Evolutionary conservation across 768 basidiomycete species (phyloP).

Genomic region (Leccinum subgranulosum): DNA sequence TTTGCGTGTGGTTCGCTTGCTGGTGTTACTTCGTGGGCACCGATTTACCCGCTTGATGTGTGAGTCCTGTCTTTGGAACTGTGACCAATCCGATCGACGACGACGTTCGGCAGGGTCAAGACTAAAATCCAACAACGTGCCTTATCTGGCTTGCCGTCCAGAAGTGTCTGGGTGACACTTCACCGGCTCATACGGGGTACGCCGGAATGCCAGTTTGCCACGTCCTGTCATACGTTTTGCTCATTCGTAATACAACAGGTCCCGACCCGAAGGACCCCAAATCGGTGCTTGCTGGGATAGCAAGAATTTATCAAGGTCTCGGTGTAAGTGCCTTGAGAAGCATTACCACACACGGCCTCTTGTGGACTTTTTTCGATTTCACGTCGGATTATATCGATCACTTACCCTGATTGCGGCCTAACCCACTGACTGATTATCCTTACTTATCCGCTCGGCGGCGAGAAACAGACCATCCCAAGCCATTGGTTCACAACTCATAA

Average conservation of each 20-base stretch:
- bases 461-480: conserved; percentile 2
- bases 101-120: conserved; percentile 59
- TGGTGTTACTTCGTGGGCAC: conserved; percentile 85
- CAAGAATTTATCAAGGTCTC: conserved; percentile 88
- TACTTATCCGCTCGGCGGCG: conserved; percentile 11
- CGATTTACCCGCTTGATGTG: conserved; percentile 96
- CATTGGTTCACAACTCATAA: conserved; percentile 11
- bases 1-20: conserved; percentile 90
- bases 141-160: conserved; percentile 71
- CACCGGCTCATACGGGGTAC: conserved; percentile 77
- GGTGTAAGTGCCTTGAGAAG: conserved; percentile 91
- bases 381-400: conserved; percentile 71
- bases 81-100: background rate
- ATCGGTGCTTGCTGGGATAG: conserved; percentile 70
- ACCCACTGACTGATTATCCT: conserved; percentile 6
- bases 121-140: conserved; percentile 95
- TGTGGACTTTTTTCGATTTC: conserved; percentile 93
- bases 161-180: conserved; percentile 71
- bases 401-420: conserved; percentile 35
- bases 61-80: conserved; percentile 35
- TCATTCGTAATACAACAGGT: conserved; percentile 40
- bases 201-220: conserved; percentile 3
- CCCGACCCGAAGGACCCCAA: conserved; percentile 78
- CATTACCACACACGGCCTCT: conserved; percentile 88
- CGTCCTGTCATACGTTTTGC: background rate